Evolutionary conservation across 192 early-diverging fungal species (phyloP).

Genomic region (Gigaspora rosea): DNA sequence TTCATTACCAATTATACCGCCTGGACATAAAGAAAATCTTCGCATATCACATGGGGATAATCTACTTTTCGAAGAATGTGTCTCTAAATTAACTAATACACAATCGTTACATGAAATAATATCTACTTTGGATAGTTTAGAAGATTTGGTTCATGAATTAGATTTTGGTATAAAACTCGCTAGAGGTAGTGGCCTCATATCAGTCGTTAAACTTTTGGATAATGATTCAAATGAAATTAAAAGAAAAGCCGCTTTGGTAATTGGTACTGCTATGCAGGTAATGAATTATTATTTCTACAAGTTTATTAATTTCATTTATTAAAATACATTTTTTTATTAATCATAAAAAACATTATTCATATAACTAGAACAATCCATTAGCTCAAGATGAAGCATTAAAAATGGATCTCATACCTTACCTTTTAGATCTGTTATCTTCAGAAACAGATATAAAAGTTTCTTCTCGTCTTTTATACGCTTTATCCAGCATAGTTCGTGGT

Average conservation of each 20-base stretch:
- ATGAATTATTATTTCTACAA: not conserved
- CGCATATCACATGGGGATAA: slow-evolving; percentile 30
- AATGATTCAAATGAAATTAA: slow-evolving; percentile 38
- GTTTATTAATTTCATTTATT: not conserved
- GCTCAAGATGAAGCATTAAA: not conserved
- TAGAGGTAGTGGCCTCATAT: slow-evolving; percentile 35
- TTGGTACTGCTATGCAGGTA: slow-evolving; percentile 61
- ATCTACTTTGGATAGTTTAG: slow-evolving; percentile 50
- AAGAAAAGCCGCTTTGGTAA: slow-evolving; percentile 47
- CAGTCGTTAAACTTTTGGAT: slow-evolving; percentile 43
- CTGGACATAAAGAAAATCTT: slow-evolving; percentile 8
- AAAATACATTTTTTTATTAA: not conserved
- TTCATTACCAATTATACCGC: not conserved
- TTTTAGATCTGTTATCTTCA: not conserved
- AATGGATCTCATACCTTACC: not conserved
- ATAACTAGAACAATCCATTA: slow-evolving; percentile 12
- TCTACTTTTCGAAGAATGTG: slow-evolving; percentile 38
- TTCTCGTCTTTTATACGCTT: slow-evolving; percentile 26
- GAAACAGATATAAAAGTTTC: slow-evolving; percentile 5
- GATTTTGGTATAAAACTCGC: slow-evolving; percentile 57
- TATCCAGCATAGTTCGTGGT: slow-evolving; percentile 28
- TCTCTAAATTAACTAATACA: slow-evolving; percentile 35
- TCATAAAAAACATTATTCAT: not conserved
- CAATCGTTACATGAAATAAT: slow-evolving; percentile 27
- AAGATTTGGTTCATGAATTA: slow-evolving; percentile 57